Percentiles rank a stretch among this genome's conserved stretches.
These are phyloP conservation scores for Fusarium sulawesiense DNA, from an alignment of 2,329 filamentous ascomycete species.

Conservation along the genomic window DNA sequence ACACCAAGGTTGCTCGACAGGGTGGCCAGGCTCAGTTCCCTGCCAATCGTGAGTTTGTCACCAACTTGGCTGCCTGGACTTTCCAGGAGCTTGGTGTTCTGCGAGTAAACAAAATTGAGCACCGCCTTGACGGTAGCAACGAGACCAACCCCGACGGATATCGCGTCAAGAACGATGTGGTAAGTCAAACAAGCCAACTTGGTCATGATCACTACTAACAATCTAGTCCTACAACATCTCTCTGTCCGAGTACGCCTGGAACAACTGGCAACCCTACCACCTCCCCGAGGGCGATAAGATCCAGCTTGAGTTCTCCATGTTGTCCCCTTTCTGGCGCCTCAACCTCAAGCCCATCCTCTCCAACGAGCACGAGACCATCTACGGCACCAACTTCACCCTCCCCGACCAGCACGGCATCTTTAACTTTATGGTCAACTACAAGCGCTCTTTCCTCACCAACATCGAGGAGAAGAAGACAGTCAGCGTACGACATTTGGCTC, in stretches of 20 bases:
- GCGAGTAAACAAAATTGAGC: conserved; percentile 84
- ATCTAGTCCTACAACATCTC: conserved; percentile 84
- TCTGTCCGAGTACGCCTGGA: conserved; percentile 83
- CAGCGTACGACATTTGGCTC: conserved; percentile 94
- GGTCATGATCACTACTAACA: conserved; percentile 39
- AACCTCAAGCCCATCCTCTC: conserved; percentile 69
- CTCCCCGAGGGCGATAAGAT: conserved; percentile 77
- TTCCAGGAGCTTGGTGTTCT: conserved; percentile 95
- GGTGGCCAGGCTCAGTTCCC: conserved; percentile 68
- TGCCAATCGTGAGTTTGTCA: conserved; percentile 86
- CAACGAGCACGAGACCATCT: conserved; percentile 77
- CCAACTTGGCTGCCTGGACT: conserved; percentile 89
- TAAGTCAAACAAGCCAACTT: conserved; percentile 59
- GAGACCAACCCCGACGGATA: conserved; percentile 88
- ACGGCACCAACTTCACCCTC: conserved; percentile 78
- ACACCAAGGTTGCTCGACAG: conserved; percentile 76
- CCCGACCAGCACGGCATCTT: conserved; percentile 99
- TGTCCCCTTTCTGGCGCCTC: conserved; percentile 95
- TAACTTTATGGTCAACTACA: conserved; percentile 98
- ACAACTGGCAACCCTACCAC: conserved; percentile 79
- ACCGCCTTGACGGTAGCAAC: conserved; percentile 70
- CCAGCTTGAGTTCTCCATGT: conserved; percentile 98
- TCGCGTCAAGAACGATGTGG: conserved; percentile 95
- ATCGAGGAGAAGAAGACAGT: conserved; percentile 95
- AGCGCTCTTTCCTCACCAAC: conserved; percentile 88